Evolutionary conservation across 805 yeast species (phyloP).

Genomic region (Pichia californica): DNA sequence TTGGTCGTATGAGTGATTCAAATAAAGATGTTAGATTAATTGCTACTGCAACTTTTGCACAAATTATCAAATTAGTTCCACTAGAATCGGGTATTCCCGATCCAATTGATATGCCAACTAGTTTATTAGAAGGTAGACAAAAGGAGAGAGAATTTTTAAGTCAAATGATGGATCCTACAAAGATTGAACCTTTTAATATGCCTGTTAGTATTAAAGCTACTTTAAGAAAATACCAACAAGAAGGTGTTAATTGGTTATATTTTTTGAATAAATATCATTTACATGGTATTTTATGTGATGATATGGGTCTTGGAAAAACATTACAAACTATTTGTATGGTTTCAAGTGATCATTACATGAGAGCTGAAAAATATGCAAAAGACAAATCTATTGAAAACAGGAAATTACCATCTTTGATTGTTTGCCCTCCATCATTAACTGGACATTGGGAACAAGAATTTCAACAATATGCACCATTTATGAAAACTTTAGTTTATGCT

Average conservation of each 20-base stretch:
- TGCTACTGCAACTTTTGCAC: constrained; percentile 95
- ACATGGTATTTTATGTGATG: constrained; percentile 97
- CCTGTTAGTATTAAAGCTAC: constrained; percentile 93
- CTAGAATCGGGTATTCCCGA: constrained; percentile 96
- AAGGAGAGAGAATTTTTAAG: constrained; percentile 89
- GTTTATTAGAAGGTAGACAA: constrained; percentile 81
- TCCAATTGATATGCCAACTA: constrained; percentile 84
- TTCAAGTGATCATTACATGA: constrained; percentile 87
- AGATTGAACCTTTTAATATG: constrained; percentile 77
- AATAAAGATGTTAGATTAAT: constrained; percentile 80
- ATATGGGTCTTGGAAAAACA: constrained; percentile 98
- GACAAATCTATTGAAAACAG: constrained; percentile 62
- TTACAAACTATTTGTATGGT: constrained; percentile 95
- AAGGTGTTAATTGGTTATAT: constrained; percentile 97
- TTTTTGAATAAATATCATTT: constrained; percentile 89
- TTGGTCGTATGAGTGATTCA: constrained; percentile 97
- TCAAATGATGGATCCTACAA: constrained; percentile 96
- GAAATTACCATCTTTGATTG: constrained; percentile 73
- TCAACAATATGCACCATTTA: constrained; percentile 80
- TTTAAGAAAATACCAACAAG: constrained; percentile 91
- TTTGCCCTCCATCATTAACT: constrained; percentile 96
- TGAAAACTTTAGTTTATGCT: constrained; percentile 79
- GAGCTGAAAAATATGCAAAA: constrained; percentile 61
- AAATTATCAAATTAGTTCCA: constrained; percentile 91
- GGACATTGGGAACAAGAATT: constrained; percentile 99